Percentiles rank a stretch among this genome's conserved stretches.
These are phyloP conservation scores for Aquilaria yunnanensis DNA, from an alignment of 345 rosid genomes.

Conservation along the genomic window DNA sequence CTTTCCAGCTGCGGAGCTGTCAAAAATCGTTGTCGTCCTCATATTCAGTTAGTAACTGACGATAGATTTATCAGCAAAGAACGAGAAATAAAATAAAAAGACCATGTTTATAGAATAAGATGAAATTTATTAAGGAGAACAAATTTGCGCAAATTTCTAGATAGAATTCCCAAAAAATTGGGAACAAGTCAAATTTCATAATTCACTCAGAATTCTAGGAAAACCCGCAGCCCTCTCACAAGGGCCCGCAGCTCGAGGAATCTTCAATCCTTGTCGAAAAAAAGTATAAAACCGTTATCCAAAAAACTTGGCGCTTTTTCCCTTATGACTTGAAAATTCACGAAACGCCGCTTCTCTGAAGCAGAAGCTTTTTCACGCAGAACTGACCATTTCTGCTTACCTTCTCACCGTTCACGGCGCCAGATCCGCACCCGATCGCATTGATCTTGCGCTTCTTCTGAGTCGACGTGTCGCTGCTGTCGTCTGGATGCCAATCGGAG, in stretches of 20 bases:
- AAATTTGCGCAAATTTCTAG: constrained; percentile 4
- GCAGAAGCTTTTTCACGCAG: background rate
- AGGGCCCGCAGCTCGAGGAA: constrained; percentile 46
- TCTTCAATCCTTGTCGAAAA: constrained; percentile 11
- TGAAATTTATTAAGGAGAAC: background rate
- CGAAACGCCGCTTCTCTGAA: background rate
- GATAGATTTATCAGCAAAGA: constrained; percentile 8
- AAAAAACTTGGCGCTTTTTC: constrained; percentile 24
- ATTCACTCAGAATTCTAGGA: constrained; percentile 24
- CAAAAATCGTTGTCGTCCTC: constrained; percentile 15
- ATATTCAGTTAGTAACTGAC: background rate
- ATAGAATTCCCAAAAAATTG: constrained; percentile 12
- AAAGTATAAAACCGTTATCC: constrained; percentile 6
- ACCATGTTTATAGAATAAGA: background rate
- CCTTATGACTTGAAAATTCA: background rate
- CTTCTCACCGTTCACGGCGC: constrained; percentile 25
- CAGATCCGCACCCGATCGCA: constrained; percentile 49
- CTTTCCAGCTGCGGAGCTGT: constrained; percentile 15
- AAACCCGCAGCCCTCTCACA: constrained; percentile 12
- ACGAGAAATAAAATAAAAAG: constrained; percentile 3
- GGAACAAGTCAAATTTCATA: constrained; percentile 15
- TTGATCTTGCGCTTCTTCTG: constrained; percentile 43
- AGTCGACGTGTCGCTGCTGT: constrained; percentile 12
- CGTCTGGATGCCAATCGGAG: constrained; percentile 25
- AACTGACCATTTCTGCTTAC: constrained; percentile 20